These are phyloP conservation scores for Sclerotinia glacialis DNA, from an alignment of 2,329 filamentous ascomycete genomes.

Conservation along the genomic window DNA sequence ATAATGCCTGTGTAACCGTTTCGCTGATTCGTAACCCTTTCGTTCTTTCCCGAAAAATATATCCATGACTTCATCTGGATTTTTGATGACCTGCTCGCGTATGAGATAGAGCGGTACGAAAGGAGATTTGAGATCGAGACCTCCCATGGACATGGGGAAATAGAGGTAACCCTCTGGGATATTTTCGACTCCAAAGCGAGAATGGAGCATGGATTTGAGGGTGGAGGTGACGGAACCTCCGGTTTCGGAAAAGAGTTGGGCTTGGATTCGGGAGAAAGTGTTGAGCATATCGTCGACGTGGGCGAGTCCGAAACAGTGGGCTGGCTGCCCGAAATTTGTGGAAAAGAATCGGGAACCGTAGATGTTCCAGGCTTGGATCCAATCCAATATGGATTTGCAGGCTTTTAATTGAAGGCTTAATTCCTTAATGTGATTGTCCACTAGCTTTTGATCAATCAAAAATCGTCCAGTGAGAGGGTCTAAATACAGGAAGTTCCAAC, in stretches of 20 bases:
- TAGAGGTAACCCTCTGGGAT: conserved; percentile 44
- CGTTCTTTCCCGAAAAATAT: conserved; percentile 37
- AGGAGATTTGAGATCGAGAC: conserved; percentile 42
- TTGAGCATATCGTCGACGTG: conserved; percentile 54
- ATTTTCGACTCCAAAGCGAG: conserved; percentile 46
- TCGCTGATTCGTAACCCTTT: conserved; percentile 37
- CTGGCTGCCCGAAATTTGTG: conserved; percentile 54
- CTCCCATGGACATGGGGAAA: conserved; percentile 42
- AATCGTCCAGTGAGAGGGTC: conserved; percentile 49
- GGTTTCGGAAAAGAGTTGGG: conserved; percentile 45
- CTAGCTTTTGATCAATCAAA: conserved; percentile 51
- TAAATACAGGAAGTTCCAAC: conserved; percentile 57
- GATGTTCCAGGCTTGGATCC: conserved; percentile 58
- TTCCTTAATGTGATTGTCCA: conserved; percentile 55
- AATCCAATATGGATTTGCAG: conserved; percentile 54
- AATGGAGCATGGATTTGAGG: conserved; percentile 48
- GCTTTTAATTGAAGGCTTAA: conserved; percentile 52
- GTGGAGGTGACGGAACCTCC: conserved; percentile 46
- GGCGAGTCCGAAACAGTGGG: conserved; percentile 50
- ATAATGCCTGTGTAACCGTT: too few species aligned
- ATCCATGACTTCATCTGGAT: conserved; percentile 34
- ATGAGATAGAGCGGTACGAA: conserved; percentile 40
- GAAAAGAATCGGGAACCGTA: conserved; percentile 55
- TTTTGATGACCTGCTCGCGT: conserved; percentile 26
- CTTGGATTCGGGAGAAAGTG: conserved; percentile 52